phyloP scores from a whole-genome alignment of 1,284 basidiomycete species.

The Pisolithus thermaeus region DNA sequence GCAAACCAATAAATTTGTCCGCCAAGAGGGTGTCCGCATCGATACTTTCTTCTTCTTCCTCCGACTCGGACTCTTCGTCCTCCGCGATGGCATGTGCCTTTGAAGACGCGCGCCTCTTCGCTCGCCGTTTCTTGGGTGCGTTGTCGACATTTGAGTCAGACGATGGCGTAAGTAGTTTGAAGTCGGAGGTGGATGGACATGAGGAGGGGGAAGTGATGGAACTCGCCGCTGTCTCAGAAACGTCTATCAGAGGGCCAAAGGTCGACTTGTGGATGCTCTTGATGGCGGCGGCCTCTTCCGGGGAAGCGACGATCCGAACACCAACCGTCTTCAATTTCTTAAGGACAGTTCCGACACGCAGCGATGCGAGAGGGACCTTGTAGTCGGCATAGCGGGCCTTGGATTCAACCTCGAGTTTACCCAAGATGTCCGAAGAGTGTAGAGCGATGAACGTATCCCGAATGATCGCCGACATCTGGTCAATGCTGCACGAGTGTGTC shows the following conservation, averaged over 20 bases:
- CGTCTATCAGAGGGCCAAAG: constrained; percentile 17
- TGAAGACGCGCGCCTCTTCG: constrained; percentile 10
- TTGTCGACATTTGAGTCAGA: constrained; percentile 12
- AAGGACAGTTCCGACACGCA: constrained; percentile 34
- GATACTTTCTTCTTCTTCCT: constrained; percentile 11
- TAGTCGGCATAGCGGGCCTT: constrained; percentile 72
- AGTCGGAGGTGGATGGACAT: too few species aligned
- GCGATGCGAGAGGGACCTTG: constrained; percentile 60
- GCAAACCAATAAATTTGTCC: constrained; percentile 71
- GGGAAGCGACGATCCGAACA: constrained; percentile 35
- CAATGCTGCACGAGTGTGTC: constrained; percentile 90
- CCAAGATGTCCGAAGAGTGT: constrained; percentile 83
- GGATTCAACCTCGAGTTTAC: constrained; percentile 64
- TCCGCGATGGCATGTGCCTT: constrained; percentile 8
- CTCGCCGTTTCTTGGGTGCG: constrained; percentile 13
- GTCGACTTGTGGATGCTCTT: constrained; percentile 24
- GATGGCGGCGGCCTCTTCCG: constrained; percentile 35
- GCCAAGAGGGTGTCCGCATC: constrained; percentile 30
- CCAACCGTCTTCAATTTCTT: constrained; percentile 40
- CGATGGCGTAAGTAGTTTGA: neutral
- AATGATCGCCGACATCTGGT: constrained; percentile 86
- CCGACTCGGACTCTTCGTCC: constrained; percentile 11
- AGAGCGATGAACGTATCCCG: constrained; percentile 92
- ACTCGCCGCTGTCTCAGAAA: constrained; percentile 21
- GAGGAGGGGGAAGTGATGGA: constrained; percentile 14